A percentile compares a stretch with the other conserved stretches of the same genome.
phyloP scores from a whole-genome alignment of 495 filamentous ascomycete genomes.

The Copromyces sp. region DNA sequence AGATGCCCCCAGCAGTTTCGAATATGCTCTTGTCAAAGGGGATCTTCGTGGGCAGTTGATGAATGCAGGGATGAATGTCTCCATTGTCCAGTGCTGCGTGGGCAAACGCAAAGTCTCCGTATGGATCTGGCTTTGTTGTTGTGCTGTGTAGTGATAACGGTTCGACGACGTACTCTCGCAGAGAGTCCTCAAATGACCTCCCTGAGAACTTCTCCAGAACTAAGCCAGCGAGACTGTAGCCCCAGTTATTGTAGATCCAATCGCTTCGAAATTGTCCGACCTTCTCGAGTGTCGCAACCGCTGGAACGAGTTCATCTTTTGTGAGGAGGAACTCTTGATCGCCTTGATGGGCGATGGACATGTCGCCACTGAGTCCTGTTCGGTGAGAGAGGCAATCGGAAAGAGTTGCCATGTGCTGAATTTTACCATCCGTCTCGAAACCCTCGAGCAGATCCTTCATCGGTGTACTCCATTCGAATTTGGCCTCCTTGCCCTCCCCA shows the following conservation, averaged over 20 bases:
- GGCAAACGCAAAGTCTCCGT: conserved; percentile 2
- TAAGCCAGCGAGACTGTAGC: conserved; percentile 14
- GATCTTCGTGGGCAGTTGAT: conserved; percentile 3
- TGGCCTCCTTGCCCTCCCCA: neutral
- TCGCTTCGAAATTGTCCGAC: conserved; percentile 1
- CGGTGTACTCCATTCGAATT: neutral
- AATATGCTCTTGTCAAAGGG: conserved; percentile 13
- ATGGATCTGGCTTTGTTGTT: neutral
- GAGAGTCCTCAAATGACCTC: conserved; percentile 1
- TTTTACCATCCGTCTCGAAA: neutral
- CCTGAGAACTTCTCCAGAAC: conserved; percentile 15
- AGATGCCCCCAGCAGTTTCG: conserved; percentile 7
- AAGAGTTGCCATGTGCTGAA: neutral
- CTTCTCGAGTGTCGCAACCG: neutral
- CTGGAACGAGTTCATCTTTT: neutral
- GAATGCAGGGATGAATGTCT: no score
- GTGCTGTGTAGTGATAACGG: conserved; percentile 1
- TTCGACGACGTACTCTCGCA: conserved; percentile 4
- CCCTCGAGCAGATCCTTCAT: conserved; percentile 4
- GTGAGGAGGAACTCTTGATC: conserved; percentile 1
- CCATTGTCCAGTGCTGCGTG: conserved; percentile 2
- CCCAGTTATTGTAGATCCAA: conserved; percentile 19
- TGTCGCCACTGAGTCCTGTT: conserved; percentile 1
- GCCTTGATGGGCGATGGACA: neutral
- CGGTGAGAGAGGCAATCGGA: conserved; percentile 7